Percentiles rank a stretch among this genome's conserved stretches.
phyloP scores from a whole-genome alignment of 495 filamentous ascomycete species.

The Trichoderma orchidacearum region DNA sequence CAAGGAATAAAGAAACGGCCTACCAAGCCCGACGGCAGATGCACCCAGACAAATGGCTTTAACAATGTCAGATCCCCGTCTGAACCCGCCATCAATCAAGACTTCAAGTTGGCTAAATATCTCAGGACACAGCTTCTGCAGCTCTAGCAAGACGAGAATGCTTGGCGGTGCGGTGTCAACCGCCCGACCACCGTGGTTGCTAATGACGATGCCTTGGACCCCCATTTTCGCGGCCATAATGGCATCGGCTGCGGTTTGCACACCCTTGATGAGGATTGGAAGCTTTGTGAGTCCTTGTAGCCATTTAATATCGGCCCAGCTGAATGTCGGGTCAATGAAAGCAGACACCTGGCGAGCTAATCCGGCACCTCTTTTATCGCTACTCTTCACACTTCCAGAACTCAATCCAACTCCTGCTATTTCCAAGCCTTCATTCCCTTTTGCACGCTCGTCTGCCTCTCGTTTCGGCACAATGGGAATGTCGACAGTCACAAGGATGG shows the following conservation, averaged over 20 bases:
- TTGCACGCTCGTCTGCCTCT: conserved; percentile 38
- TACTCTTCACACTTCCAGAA: conserved; percentile 7
- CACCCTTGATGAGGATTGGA: conserved; percentile 49
- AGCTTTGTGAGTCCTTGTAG: conserved; percentile 23
- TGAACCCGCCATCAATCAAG: conserved; percentile 53
- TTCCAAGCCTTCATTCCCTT: conserved; percentile 20
- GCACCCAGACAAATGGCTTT: conserved; percentile 57
- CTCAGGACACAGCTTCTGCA: conserved; percentile 44
- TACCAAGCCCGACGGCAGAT: conserved; percentile 49
- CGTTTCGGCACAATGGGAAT: conserved; percentile 41
- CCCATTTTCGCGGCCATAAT: conserved; percentile 37
- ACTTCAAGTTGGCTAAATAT: conserved; percentile 51
- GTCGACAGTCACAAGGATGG: conserved; percentile 47
- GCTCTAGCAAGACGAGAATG: conserved; percentile 48
- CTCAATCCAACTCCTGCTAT: not conserved
- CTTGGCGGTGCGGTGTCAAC: conserved; percentile 50
- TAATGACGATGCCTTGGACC: conserved; percentile 45
- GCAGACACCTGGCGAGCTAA: conserved; percentile 48
- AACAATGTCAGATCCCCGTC: conserved; percentile 51
- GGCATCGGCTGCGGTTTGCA: conserved; percentile 50
- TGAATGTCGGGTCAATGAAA: conserved; percentile 52
- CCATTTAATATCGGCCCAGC: conserved; percentile 53
- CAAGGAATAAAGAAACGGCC: conserved; percentile 44
- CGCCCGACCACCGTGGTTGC: conserved; percentile 59
- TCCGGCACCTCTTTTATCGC: conserved; percentile 52